phyloP scores from a whole-genome alignment of 352 stramenopile species.

The Phytophthora ohioensis region DNA sequence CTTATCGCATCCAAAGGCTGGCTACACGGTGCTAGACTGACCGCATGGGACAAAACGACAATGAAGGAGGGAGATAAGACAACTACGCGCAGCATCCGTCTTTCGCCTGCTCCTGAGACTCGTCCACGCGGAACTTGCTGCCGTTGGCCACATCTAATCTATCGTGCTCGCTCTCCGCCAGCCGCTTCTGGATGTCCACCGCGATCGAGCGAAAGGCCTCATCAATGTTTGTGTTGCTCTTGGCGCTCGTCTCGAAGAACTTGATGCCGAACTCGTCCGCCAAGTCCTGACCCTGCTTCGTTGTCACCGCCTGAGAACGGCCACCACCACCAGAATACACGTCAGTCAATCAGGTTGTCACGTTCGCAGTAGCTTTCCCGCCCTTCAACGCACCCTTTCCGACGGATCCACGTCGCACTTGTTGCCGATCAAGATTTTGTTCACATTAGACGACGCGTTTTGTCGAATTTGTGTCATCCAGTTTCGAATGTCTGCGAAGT shows the following conservation, averaged over 20 bases:
- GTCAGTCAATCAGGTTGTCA: constrained; percentile 29
- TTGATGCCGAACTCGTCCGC: constrained; percentile 95
- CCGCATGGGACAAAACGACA: constrained; percentile 22
- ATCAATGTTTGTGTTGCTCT: constrained; percentile 95
- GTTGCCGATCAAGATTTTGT: constrained; percentile 99
- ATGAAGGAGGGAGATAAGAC: background rate
- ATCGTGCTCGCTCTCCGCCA: constrained; percentile 89
- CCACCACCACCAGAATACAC: constrained; percentile 12
- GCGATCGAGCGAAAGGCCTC: constrained; percentile 89
- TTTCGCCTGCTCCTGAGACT: constrained; percentile 79
- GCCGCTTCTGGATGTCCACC: constrained; percentile 90
- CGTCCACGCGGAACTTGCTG: constrained; percentile 88
- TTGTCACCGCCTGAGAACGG: constrained; percentile 85
- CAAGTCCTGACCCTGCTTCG: constrained; percentile 93
- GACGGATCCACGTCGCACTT: constrained; percentile 98
- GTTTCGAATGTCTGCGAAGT: constrained; percentile 81
- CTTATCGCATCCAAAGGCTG: constrained; percentile 30
- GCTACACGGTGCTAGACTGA: constrained; percentile 4
- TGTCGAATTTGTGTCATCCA: constrained; percentile 95
- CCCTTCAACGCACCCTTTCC: constrained; percentile 86
- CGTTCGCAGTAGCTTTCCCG: background rate
- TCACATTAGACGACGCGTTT: constrained; percentile 99
- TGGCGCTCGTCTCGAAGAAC: constrained; percentile 95
- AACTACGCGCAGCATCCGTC: constrained; percentile 81
- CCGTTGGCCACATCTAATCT: constrained; percentile 90